phyloP scores from a whole-genome alignment of 768 basidiomycete species.

The Hygrophorus russula region DNA sequence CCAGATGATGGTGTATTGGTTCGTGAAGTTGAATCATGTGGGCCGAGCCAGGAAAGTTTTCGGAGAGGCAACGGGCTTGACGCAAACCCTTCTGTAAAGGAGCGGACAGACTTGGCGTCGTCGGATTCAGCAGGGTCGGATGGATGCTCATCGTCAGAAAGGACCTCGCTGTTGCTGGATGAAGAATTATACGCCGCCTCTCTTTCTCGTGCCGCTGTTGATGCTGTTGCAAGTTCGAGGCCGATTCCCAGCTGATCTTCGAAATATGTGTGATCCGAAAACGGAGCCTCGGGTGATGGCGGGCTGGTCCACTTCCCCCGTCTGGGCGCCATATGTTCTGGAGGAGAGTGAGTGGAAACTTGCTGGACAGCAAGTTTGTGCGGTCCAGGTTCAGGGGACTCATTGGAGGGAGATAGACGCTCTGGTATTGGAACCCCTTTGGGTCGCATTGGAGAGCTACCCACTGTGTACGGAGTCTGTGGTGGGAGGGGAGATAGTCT shows the following conservation, averaged over 20 bases:
- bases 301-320: constrained; percentile 80
- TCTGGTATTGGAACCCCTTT: constrained; percentile 31
- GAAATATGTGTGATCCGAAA: constrained; percentile 53
- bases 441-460: constrained; percentile 46
- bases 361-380: constrained; percentile 18
- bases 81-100: constrained; percentile 44
- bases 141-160: constrained; percentile 54
- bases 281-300: constrained; percentile 66
- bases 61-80: constrained; percentile 20
- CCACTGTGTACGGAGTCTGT: constrained; percentile 62
- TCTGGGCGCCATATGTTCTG: constrained; percentile 74
- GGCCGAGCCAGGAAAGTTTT: constrained; percentile 37
- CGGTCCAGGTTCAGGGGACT: constrained; percentile 32
- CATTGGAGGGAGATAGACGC: constrained; percentile 41
- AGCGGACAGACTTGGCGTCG: constrained; percentile 58
- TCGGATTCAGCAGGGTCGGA: constrained; percentile 56
- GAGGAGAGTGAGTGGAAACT: constrained; percentile 33
- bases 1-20: constrained; percentile 6
- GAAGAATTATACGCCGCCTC: constrained; percentile 36
- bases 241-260: constrained; percentile 57
- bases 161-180: constrained; percentile 52
- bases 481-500: constrained; percentile 43
- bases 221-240: constrained; percentile 57
- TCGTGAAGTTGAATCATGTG: constrained; percentile 10
- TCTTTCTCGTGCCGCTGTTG: constrained; percentile 46